Conservation (phyloP, 352 stramenopile genomes). For the Phytopythium kandeliae region DNA sequence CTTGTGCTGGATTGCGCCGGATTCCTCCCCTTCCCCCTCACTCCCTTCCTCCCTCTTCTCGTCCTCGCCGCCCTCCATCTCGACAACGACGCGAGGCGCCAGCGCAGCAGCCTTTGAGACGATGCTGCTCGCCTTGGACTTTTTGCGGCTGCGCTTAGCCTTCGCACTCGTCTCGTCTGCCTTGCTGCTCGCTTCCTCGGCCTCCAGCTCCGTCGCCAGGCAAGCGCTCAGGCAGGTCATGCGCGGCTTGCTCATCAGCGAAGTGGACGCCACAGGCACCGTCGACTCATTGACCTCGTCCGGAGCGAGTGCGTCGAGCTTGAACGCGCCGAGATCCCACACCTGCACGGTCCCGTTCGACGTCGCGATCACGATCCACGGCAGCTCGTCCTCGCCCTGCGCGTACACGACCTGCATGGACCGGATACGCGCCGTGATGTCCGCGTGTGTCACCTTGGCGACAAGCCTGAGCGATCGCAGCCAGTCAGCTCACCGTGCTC, state of each 20-base stretch:
- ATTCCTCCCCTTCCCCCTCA: not conserved
- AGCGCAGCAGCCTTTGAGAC: slow-evolving; percentile 18
- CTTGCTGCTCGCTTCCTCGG: slow-evolving; percentile 7
- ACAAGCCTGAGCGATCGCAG: slow-evolving; percentile 30
- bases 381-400: slow-evolving; percentile 43
- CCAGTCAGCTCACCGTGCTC: no score
- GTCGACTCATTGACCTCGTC: slow-evolving; percentile 56
- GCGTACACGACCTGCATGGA: slow-evolving; percentile 71
- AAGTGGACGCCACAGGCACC: slow-evolving; percentile 49
- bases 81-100: slow-evolving; percentile 61
- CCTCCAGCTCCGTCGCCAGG: slow-evolving; percentile 24
- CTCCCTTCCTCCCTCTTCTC: slow-evolving; percentile 11
- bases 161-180: slow-evolving; percentile 19
- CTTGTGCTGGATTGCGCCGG: slow-evolving; percentile 1
- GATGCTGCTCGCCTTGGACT: slow-evolving; percentile 14
- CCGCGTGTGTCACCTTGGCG: slow-evolving; percentile 54
- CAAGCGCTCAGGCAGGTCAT: slow-evolving; percentile 73
- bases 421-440: slow-evolving; percentile 66
- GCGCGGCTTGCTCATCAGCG: slow-evolving; percentile 64
- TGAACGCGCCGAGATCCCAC: slow-evolving; percentile 71
- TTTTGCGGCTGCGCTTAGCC: slow-evolving; percentile 40
- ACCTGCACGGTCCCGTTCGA: slow-evolving; percentile 74
- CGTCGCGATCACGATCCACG: slow-evolving; percentile 70
- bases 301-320: slow-evolving; percentile 34
- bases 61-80: slow-evolving; percentile 33